phyloP scores from a whole-genome alignment of 331 rosid genomes.

The Stylosanthes scabra region DNA sequence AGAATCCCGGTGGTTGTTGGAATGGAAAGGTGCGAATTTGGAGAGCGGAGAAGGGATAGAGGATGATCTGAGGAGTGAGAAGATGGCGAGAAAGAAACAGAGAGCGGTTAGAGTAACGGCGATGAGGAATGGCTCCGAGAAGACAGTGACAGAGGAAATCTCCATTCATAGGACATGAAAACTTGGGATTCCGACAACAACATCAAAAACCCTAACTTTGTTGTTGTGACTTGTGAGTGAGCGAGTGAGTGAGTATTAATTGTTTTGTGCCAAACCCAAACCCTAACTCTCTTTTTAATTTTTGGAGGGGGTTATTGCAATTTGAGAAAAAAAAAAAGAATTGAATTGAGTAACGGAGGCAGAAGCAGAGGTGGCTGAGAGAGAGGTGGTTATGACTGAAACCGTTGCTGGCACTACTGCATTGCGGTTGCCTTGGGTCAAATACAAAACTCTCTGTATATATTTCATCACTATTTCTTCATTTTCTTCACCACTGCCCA shows the following conservation, averaged over 20 bases:
- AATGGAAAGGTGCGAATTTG: slow-evolving; percentile 38
- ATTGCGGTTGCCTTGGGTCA: too few relatives aligned
- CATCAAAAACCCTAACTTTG: slow-evolving; percentile 76
- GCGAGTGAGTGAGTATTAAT: not conserved
- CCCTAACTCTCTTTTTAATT: not conserved
- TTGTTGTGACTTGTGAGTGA: not conserved
- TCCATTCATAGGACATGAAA: slow-evolving; percentile 98
- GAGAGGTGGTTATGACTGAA: too few relatives aligned
- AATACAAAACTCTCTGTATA: too few relatives aligned
- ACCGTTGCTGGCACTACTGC: too few relatives aligned
- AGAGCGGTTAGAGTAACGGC: slow-evolving; percentile 64
- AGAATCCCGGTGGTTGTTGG: slow-evolving; percentile 52
- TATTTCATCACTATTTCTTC: too few relatives aligned
- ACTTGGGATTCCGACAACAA: slow-evolving; percentile 55
- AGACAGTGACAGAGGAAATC: slow-evolving; percentile 52
- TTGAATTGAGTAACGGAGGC: too few relatives aligned
- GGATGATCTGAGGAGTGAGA: slow-evolving; percentile 62
- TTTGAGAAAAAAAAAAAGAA: not conserved
- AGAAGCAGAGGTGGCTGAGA: too few relatives aligned
- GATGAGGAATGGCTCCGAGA: slow-evolving; percentile 62
- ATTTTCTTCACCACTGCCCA: too few relatives aligned
- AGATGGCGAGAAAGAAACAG: slow-evolving; percentile 62
- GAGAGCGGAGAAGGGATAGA: slow-evolving; percentile 29
- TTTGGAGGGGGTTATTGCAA: not conserved
- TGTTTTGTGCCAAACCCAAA: not conserved